Evolutionary conservation across 768 basidiomycete genomes (phyloP), one percentile per base, ranked within the genome.

Genomic region (Mycena polygramma): DNA sequence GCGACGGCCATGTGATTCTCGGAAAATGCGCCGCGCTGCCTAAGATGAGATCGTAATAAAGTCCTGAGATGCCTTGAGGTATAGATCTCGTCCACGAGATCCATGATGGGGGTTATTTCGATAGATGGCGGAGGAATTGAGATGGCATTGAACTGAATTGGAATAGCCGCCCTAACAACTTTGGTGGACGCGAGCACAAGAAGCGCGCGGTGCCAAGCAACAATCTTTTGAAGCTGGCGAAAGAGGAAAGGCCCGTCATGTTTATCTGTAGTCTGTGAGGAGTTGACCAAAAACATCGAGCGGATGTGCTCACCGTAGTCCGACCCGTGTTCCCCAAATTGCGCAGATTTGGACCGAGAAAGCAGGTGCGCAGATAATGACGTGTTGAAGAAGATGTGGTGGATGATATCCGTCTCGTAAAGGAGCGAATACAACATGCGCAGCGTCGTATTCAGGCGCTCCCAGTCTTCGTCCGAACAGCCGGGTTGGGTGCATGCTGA

Each of bases 391-490:
- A 68, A 68, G 17, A 68, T 68, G 35, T 68, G 59, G 24, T 53
- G 59, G 22, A 68, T 19, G 17, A 62, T 36, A 2, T 68, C 67
- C 4, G 67, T 61, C 22, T 68, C 67, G n/a, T 68, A 62, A n/a
- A 68, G 41, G 13, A 68, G 58, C 26, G 59, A 68, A 39, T 68
- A 68, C 8, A 68, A 53, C 67, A 68, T 68, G 26, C 59, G 53
- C 39, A 68, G 20, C 10, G 67, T 68, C 41, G 60, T 62, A 39
- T 55, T 62, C 24, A 68, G 60, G 19, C 51, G 59, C 24, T 68
- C 67, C 67, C 67, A 68, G 60, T 62, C 60, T 22, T 68, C 59
- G 9, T 17, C 2, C n/a, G 45, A 55, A 22, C 60, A 43, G 14
- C 49, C 26, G 14, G 39, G 19, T 9, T 52, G 15, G 19, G 26